Percentiles rank a stretch among this genome's conserved stretches.
These are phyloP conservation scores for Fraxinus quadrangulata DNA, from an alignment of 257 asterid species.

Conservation along the genomic window DNA sequence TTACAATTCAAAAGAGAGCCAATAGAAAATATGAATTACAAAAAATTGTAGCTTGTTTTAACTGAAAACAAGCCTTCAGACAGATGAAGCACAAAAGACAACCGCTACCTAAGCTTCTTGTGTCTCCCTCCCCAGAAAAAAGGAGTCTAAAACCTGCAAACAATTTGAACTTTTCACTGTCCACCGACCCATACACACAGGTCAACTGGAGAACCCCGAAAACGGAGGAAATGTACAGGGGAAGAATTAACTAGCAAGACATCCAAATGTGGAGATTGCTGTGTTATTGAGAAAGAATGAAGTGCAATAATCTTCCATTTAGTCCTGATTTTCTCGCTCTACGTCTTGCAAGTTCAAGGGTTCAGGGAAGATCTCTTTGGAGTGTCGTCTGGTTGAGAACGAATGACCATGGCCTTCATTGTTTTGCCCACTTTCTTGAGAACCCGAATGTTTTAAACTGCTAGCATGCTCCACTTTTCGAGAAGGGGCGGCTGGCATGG, in stretches of 20 bases:
- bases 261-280: slow-evolving; percentile 31
- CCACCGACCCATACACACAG: background rate
- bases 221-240: slow-evolving; percentile 34
- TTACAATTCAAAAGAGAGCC: background rate
- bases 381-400: slow-evolving; percentile 56
- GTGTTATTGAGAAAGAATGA: slow-evolving; percentile 55
- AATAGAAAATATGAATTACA: background rate
- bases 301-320: slow-evolving; percentile 30
- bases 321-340: slow-evolving; percentile 46
- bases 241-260: slow-evolving; percentile 29
- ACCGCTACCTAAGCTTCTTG: background rate
- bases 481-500: slow-evolving; percentile 31
- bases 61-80: background rate
- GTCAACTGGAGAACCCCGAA: slow-evolving; percentile 14
- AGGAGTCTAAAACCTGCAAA: background rate
- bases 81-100: background rate
- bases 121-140: background rate
- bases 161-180: background rate
- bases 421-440: slow-evolving; percentile 64
- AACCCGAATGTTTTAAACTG: slow-evolving; percentile 67
- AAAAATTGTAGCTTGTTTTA: background rate
- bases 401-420: slow-evolving; percentile 57
- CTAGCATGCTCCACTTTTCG: slow-evolving; percentile 53
- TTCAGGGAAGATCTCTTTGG: slow-evolving; percentile 82
- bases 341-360: slow-evolving; percentile 53